phyloP scores from a whole-genome alignment of 2,329 filamentous ascomycete species.

The Aspergillus sp. region DNA sequence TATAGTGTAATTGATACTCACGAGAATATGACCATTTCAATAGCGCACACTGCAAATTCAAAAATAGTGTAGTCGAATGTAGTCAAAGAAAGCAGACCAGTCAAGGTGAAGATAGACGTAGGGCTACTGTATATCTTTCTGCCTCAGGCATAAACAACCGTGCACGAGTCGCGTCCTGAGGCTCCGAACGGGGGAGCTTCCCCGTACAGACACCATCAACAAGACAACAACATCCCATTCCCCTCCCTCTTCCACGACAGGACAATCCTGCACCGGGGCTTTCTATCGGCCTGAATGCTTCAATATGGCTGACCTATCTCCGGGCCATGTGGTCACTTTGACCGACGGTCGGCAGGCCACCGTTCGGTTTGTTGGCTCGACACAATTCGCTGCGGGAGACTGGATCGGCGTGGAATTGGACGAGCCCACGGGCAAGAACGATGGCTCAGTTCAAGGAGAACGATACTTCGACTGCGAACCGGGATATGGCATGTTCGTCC shows the following conservation, averaged over 20 bases:
- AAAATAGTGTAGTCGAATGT: no score
- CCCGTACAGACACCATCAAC: constrained; percentile 19
- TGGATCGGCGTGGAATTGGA: constrained; percentile 92
- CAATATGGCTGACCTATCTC: constrained; percentile 39
- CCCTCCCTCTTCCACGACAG: constrained; percentile 11
- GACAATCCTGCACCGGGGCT: constrained; percentile 15
- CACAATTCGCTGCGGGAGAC: constrained; percentile 76
- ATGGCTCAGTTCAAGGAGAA: constrained; percentile 84
- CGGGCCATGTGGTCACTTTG: constrained; percentile 76
- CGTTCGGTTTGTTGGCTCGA: constrained; percentile 79
- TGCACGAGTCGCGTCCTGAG: constrained; percentile 20
- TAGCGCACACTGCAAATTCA: no score
- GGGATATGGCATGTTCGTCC: constrained; percentile 81
- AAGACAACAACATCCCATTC: constrained; percentile 15
- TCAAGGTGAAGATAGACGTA: background rate
- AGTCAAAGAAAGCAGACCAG: background rate
- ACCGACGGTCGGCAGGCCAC: constrained; percentile 73
- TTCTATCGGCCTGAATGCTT: constrained; percentile 16
- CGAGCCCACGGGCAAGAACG: constrained; percentile 83
- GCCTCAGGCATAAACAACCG: constrained; percentile 17
- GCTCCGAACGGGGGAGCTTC: constrained; percentile 14
- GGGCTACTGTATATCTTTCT: background rate
- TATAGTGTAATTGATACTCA: background rate
- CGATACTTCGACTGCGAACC: constrained; percentile 80
- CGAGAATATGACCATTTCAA: no score